Conservation (phyloP, 2,329 filamentous ascomycete genomes). For the Catunica adiposa region DNA sequence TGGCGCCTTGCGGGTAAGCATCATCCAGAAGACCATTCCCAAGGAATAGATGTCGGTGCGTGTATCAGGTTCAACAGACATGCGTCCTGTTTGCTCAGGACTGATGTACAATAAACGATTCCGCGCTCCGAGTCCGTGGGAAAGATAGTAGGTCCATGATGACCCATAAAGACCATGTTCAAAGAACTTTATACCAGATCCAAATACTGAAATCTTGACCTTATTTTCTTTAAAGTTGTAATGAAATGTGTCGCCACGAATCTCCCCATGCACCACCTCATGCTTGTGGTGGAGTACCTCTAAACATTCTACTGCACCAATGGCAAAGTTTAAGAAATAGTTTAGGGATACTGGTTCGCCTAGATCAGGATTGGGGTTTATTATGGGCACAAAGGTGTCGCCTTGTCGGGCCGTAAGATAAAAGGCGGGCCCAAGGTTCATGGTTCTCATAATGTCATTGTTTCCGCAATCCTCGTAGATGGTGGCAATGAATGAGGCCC, state of each 20-base stretch:
- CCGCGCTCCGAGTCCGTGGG: slow-evolving; percentile 69
- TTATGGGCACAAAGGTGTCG: slow-evolving; percentile 31
- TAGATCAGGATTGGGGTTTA: slow-evolving; percentile 30
- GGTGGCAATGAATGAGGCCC: slow-evolving; percentile 55
- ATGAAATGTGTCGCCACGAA: slow-evolving; percentile 81
- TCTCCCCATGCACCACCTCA: slow-evolving; percentile 76
- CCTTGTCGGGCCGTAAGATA: slow-evolving; percentile 39
- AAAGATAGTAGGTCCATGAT: slow-evolving; percentile 63
- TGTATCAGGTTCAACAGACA: slow-evolving; percentile 81
- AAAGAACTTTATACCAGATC: slow-evolving; percentile 72
- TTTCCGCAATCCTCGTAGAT: slow-evolving; percentile 65
- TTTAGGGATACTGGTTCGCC: slow-evolving; percentile 50
- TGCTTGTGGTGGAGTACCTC: slow-evolving; percentile 84
- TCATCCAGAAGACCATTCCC: slow-evolving; percentile 75
- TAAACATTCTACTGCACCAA: slow-evolving; percentile 70
- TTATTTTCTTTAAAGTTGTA: slow-evolving; percentile 53
- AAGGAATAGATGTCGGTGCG: slow-evolving; percentile 89
- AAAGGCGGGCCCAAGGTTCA: slow-evolving; percentile 65
- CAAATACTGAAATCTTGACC: slow-evolving; percentile 71
- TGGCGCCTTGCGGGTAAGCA: slow-evolving; percentile 62
- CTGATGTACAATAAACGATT: slow-evolving; percentile 85
- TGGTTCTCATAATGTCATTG: slow-evolving; percentile 53
- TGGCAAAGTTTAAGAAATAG: slow-evolving; percentile 76
- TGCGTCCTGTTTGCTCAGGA: slow-evolving; percentile 82
- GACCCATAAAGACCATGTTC: slow-evolving; percentile 76